Evolutionary conservation across 768 basidiomycete genomes (phyloP).

Genomic region (Rhizopogon vinicolor): DNA sequence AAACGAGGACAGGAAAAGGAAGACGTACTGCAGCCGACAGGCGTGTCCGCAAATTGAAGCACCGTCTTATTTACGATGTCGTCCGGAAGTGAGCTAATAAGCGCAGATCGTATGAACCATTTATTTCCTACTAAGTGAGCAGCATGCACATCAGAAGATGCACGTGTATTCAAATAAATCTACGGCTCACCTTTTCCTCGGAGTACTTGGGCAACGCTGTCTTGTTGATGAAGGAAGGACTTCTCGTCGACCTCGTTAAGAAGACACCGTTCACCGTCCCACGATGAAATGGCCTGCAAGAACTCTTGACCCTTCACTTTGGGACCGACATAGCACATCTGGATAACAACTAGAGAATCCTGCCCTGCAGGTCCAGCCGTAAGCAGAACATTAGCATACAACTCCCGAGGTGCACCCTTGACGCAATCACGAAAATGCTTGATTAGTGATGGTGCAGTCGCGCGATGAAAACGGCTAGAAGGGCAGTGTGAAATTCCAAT

Average conservation of each 20-base stretch:
- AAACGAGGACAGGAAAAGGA: not conserved
- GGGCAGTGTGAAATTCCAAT: constrained; percentile 1
- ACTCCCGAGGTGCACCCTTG: constrained; percentile 80
- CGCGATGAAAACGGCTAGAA: constrained; percentile 75
- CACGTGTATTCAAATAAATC: not conserved
- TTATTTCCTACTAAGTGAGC: constrained; percentile 60
- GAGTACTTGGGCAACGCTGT: constrained; percentile 86
- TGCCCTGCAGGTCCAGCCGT: constrained; percentile 85
- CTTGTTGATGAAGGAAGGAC: constrained; percentile 85
- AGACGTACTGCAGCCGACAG: constrained; percentile 85
- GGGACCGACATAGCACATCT: constrained; percentile 85
- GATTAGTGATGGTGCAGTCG: constrained; percentile 85
- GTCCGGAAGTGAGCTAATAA: constrained; percentile 82
- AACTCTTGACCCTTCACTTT: constrained; percentile 71
- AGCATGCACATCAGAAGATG: not conserved
- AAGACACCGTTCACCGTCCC: constrained; percentile 84
- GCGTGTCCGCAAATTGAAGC: constrained; percentile 73
- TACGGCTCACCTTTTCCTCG: constrained; percentile 66
- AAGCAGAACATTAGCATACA: constrained; percentile 87
- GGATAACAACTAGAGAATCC: constrained; percentile 85
- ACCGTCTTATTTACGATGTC: constrained; percentile 84
- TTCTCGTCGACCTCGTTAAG: constrained; percentile 91
- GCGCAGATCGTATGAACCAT: constrained; percentile 87
- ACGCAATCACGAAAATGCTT: constrained; percentile 92
- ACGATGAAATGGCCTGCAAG: constrained; percentile 79